These are phyloP conservation scores for Chlamydomonas eustigma DNA, from an alignment of 139 green algal genomes.

Conservation along the genomic window DNA sequence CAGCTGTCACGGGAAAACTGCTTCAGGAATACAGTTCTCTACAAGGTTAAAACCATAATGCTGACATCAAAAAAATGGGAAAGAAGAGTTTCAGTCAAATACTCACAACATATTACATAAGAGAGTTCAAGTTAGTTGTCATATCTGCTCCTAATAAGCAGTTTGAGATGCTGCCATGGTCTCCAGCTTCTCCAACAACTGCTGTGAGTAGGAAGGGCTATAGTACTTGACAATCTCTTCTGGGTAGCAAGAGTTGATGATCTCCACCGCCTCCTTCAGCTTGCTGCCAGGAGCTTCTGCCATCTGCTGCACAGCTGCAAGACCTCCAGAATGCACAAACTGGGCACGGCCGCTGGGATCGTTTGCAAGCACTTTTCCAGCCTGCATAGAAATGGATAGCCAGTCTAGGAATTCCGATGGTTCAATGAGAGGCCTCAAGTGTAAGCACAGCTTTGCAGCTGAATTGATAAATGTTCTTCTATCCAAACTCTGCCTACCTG, in stretches of 20 bases:
- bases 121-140: no score
- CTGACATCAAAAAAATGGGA: no score
- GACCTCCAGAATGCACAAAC: slow-evolving; percentile 80
- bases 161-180: slow-evolving; percentile 6
- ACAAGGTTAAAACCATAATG: no score
- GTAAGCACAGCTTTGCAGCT: no score
- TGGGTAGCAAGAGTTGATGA: slow-evolving; percentile 71
- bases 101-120: no score
- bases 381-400: no score
- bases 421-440: no score
- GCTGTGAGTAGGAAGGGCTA: slow-evolving; percentile 67
- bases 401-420: no score
- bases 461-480: no score
- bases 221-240: slow-evolving; percentile 84
- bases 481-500: slow-evolving; percentile 7
- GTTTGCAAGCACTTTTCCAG: slow-evolving; percentile 76
- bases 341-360: slow-evolving; percentile 60
- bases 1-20: no score
- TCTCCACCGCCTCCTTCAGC: slow-evolving; percentile 74
- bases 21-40: no score
- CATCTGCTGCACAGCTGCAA: slow-evolving; percentile 81
- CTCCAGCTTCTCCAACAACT: slow-evolving; percentile 80
- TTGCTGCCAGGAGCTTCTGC: slow-evolving; percentile 59
- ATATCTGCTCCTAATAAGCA: background rate
- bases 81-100: no score